Base-by-base conservation (phyloP, 2,329 filamentous ascomycete genomes). In the Xylariaceae sp. region DNA sequence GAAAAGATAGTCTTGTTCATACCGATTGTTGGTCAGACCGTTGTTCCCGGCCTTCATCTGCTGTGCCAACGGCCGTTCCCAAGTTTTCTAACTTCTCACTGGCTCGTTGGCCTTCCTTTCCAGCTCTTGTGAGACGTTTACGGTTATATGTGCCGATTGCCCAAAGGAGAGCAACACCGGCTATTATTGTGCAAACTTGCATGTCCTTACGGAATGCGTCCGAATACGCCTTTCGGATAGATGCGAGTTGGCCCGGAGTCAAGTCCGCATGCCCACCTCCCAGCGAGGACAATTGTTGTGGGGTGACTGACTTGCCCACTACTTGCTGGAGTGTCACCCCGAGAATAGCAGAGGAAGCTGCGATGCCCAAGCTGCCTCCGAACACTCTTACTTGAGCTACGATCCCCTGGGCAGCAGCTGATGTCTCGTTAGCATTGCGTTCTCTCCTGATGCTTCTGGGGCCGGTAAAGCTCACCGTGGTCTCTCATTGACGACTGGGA, bases 291-390 rank as follows among this genome's bases (percentile, higher is more conserved):
- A 64, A 44, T 28, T 64, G 53, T 6, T 53, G 42, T 1, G 55
- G 38, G 7, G 57, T 46, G 3, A 64, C 31, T 3, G 55, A 38
- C n/a, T 51, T 56, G 2, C 47, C 43, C 23, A 67, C 48, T 17
- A 56, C 46, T 3, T 54, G 39, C 17, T 51, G 54, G 29, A 57
- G 59, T 48, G 51, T 60, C 34, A 43, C 59, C 30, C 49, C 61
- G 3, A 73, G 50, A 12, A 75, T 61, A 12, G 68, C 67, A 1
- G 73, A 69, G 14, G 71, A 76, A 1, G 68, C 63, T 3, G 73
- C 69, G 36, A 77, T 74, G 3, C 73, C 73, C 18, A 76, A 58
- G 40, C 71, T 74, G 5, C 73, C 73, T 4, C 73, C 73, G 0
- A 76, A 59, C 15, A 76, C 66, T 21, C 73, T 65, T 16, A 67